Conservation (phyloP, 805 yeast species). For the Kodamaea leandrae region DNA sequence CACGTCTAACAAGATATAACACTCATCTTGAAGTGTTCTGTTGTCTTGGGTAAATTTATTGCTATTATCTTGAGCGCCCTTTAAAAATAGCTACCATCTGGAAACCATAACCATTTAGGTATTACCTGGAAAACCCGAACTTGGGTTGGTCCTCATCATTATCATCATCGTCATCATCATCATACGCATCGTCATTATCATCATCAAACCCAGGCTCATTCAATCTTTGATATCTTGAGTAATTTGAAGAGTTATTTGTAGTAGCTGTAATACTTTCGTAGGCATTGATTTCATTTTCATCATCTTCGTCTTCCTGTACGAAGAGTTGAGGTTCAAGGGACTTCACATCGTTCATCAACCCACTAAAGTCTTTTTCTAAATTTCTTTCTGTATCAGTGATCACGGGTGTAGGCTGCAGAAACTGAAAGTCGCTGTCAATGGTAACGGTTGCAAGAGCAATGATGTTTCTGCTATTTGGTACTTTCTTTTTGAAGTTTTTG, state of each 20-base stretch:
- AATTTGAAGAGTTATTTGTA: conserved; percentile 1
- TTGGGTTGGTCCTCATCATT: conserved; percentile 33
- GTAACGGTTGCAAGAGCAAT: conserved; percentile 21
- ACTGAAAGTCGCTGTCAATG: conserved; percentile 11
- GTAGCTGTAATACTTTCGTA: not conserved
- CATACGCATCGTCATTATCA: not conserved
- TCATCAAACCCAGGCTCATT: not conserved
- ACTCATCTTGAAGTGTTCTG: too few relatives aligned
- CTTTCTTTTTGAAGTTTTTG: conserved; percentile 33
- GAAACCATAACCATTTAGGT: not conserved
- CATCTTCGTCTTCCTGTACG: conserved; percentile 8
- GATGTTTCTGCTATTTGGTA: not conserved
- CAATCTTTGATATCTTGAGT: not conserved
- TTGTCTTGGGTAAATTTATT: too few relatives aligned
- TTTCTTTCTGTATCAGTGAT: conserved; percentile 4
- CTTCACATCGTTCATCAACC: conserved; percentile 14
- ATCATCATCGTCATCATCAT: conserved; percentile 26
- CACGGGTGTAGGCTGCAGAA: conserved; percentile 1
- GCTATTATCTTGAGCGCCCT: too few relatives aligned
- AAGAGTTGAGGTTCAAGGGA: conserved; percentile 6
- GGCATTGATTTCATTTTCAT: too few relatives aligned
- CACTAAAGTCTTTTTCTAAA: conserved; percentile 13
- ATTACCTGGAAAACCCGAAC: conserved; percentile 28
- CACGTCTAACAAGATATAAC: too few relatives aligned
- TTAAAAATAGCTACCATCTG: not conserved